Evolutionary conservation across 768 basidiomycete genomes (phyloP).

Genomic region (Lactarius trivialis): DNA sequence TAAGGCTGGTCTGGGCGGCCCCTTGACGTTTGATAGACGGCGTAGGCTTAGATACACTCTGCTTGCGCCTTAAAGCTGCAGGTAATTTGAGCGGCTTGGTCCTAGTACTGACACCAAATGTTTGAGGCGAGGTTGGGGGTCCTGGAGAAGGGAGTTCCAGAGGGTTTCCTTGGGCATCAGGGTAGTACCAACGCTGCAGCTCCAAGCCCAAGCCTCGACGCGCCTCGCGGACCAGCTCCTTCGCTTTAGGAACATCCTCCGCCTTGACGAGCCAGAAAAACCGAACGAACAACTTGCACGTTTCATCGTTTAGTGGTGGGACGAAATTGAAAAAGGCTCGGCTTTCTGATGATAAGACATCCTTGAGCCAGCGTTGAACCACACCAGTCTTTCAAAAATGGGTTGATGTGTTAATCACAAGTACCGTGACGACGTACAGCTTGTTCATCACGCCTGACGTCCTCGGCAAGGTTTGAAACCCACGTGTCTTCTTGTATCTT

Average conservation of each 20-base stretch:
- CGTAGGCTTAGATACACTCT: background rate
- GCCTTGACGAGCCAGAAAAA: conserved; percentile 26
- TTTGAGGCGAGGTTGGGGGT: background rate
- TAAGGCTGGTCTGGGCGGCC: background rate
- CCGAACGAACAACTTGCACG: conserved; percentile 24
- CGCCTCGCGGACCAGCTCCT: background rate
- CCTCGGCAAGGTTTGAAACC: background rate
- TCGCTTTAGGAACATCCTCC: background rate
- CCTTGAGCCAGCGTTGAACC: conserved; percentile 8
- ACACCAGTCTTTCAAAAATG: background rate
- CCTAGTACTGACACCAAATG: background rate
- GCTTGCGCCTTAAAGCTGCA: conserved; percentile 4
- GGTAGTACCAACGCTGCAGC: background rate
- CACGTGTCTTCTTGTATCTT: conserved; percentile 11
- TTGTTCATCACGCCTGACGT: background rate
- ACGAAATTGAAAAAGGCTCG: conserved; percentile 4
- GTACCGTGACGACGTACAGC: conserved; percentile 5
- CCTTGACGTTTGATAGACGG: background rate
- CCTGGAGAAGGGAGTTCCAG: background rate
- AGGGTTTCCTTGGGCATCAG: too few relatives aligned
- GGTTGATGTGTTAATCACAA: background rate
- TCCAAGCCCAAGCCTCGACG: conserved; percentile 18
- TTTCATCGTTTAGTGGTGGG: background rate
- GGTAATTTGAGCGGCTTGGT: background rate
- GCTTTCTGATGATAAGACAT: conserved; percentile 7